These are phyloP conservation scores for Stentor coeruleus DNA, from an alignment of 73 alveolate genomes.

Conservation along the genomic window DNA sequence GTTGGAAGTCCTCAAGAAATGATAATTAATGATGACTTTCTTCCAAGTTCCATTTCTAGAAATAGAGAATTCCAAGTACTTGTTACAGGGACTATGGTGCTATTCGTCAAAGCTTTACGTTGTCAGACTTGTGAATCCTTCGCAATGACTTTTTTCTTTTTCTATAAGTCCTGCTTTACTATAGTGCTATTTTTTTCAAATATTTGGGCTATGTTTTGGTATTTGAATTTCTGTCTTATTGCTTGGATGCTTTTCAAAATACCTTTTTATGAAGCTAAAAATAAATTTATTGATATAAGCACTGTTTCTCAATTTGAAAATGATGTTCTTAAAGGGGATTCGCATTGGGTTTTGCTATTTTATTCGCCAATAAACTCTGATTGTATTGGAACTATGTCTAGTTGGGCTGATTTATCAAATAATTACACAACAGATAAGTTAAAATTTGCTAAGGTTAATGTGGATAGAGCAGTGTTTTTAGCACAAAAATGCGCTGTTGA, in stretches of 20 bases:
- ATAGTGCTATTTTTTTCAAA: background rate
- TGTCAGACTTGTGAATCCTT: slow-evolving; percentile 17
- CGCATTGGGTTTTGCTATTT: slow-evolving; percentile 15
- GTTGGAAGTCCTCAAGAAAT: background rate
- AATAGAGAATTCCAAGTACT: slow-evolving; percentile 12
- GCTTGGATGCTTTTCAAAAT: slow-evolving; percentile 17
- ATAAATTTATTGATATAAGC: background rate
- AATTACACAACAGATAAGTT: slow-evolving; percentile 4
- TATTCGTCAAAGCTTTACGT: background rate
- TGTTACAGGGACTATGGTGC: background rate
- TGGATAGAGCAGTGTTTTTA: background rate
- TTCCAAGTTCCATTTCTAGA: slow-evolving; percentile 1
- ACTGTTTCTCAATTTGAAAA: slow-evolving; percentile 8
- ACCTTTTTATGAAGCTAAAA: slow-evolving; percentile 1
- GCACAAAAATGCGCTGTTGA: slow-evolving; percentile 22
- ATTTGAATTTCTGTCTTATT: background rate
- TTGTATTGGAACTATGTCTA: background rate
- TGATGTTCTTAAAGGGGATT: background rate
- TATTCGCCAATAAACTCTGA: background rate
- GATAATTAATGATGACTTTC: background rate
- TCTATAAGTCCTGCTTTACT: background rate
- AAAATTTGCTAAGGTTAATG: slow-evolving; percentile 23
- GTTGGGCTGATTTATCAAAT: slow-evolving; percentile 23
- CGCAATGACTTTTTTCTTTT: background rate
- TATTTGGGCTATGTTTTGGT: slow-evolving; percentile 21